Percentiles rank a stretch among this genome's conserved stretches.
Evolutionary conservation across 305 asterid genomes (phyloP).

Genomic region (Fraxinus baroniana): DNA sequence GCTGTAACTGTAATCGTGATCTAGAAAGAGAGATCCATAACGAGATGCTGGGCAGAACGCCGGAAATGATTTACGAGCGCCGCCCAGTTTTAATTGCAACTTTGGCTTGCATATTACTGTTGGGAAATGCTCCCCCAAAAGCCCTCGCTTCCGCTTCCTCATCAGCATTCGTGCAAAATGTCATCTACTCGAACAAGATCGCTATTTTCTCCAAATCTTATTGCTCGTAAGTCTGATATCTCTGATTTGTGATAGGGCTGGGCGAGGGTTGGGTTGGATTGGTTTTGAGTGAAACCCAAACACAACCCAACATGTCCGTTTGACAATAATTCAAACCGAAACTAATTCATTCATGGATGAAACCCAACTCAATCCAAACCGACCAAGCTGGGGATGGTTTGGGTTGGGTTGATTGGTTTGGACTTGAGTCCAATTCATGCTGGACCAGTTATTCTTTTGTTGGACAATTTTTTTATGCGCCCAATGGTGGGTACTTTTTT

Average conservation of each 20-base stretch:
- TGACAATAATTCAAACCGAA: no score
- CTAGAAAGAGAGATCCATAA: constrained; percentile 20
- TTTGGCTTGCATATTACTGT: constrained; percentile 45
- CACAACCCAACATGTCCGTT: no score
- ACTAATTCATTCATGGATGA: no score
- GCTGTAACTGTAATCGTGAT: constrained; percentile 26
- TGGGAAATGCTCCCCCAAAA: constrained; percentile 40
- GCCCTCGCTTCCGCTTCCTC: constrained; percentile 76
- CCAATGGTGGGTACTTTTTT: no score
- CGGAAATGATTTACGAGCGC: constrained; percentile 35
- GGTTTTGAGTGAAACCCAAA: no score
- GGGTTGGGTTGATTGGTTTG: no score
- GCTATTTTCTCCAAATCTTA: constrained; percentile 92
- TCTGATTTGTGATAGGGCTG: neutral
- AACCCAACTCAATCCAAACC: no score
- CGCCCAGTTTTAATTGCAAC: constrained; percentile 46
- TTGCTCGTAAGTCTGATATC: constrained; percentile 65
- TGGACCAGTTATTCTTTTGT: no score
- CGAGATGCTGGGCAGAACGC: constrained; percentile 27
- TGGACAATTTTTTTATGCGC: no score
- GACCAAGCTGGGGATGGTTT: no score
- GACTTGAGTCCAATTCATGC: no score
- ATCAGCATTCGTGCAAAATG: constrained; percentile 82
- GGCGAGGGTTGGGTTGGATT: no score
- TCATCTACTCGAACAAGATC: constrained; percentile 76